Conservation (phyloP, 352 stramenopile genomes). For the Phytophthora aleatoria region DNA sequence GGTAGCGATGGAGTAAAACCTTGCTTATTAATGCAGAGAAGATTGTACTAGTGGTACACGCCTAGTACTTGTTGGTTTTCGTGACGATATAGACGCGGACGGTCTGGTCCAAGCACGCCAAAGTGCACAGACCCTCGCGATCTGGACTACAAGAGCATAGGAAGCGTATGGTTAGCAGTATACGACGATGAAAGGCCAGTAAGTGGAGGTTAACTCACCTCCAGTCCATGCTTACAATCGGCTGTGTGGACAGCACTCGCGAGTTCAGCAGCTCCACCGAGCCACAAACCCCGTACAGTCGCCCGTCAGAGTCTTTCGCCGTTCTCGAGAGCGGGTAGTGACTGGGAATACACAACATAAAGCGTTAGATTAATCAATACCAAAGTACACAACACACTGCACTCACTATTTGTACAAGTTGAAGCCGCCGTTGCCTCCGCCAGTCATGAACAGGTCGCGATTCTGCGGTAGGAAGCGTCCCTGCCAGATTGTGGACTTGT, state of each 20-base stretch:
- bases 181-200: not conserved
- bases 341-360: slow-evolving; percentile 37
- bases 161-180: slow-evolving; percentile 4
- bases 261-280: slow-evolving; percentile 96
- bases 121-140: slow-evolving; percentile 92
- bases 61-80: slow-evolving; percentile 95
- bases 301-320: slow-evolving; percentile 84
- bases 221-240: slow-evolving; percentile 97
- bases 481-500: slow-evolving; percentile 97
- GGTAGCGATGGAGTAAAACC: slow-evolving; percentile 58
- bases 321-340: slow-evolving; percentile 84
- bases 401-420: slow-evolving; percentile 98
- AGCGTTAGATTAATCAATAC: slow-evolving; percentile 18
- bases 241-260: slow-evolving; percentile 95
- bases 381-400: not conserved
- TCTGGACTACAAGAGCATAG: slow-evolving; percentile 60
- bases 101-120: slow-evolving; percentile 95
- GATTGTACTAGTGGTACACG: slow-evolving; percentile 14
- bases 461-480: slow-evolving; percentile 95
- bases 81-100: slow-evolving; percentile 95
- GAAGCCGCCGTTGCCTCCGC: slow-evolving; percentile 95
- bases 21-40: slow-evolving; percentile 8
- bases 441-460: slow-evolving; percentile 96
- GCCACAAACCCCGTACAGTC: slow-evolving; percentile 89
- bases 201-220: slow-evolving; percentile 40